These are phyloP conservation scores for Trichoderma guizhouense DNA, from an alignment of 2,329 filamentous ascomycete genomes.

Conservation along the genomic window DNA sequence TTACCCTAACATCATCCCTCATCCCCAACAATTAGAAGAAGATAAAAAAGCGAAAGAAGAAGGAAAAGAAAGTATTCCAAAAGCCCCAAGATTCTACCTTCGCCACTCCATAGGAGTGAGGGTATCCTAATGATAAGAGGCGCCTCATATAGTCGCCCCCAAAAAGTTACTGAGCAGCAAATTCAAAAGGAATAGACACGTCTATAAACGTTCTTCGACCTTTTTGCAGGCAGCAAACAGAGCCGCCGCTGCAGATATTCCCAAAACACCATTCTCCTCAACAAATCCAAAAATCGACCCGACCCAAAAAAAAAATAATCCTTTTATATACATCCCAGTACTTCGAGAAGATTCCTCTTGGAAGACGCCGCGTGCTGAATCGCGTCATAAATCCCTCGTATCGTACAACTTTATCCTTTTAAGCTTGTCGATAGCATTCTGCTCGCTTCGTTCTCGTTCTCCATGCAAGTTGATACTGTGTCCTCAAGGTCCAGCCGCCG, in stretches of 20 bases:
- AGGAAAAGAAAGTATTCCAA: not conserved
- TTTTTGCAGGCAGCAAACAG: not conserved
- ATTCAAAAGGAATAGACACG: not conserved
- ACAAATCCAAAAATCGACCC: not conserved
- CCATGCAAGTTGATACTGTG: not conserved
- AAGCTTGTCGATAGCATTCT: not conserved
- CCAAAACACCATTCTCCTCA: not conserved
- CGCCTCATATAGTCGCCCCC: not conserved
- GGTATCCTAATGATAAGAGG: not conserved
- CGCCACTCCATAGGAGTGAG: not conserved
- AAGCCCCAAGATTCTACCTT: not conserved
- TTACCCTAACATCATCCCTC: not conserved
- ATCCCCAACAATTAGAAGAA: not conserved
- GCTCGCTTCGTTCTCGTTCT: not conserved
- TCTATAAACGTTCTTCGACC: not conserved
- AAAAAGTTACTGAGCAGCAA: not conserved
- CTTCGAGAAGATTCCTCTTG: not conserved
- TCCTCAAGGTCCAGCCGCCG: not conserved
- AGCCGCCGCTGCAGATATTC: not conserved
- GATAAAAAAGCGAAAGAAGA: not conserved
- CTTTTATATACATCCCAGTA: conserved; percentile 8
- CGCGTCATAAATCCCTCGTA: not conserved
- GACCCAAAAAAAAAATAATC: not conserved
- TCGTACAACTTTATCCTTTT: not conserved
- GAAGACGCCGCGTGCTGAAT: not conserved